phyloP scores from a whole-genome alignment of 1,284 basidiomycete species.

The Leccinum solheimii region DNA sequence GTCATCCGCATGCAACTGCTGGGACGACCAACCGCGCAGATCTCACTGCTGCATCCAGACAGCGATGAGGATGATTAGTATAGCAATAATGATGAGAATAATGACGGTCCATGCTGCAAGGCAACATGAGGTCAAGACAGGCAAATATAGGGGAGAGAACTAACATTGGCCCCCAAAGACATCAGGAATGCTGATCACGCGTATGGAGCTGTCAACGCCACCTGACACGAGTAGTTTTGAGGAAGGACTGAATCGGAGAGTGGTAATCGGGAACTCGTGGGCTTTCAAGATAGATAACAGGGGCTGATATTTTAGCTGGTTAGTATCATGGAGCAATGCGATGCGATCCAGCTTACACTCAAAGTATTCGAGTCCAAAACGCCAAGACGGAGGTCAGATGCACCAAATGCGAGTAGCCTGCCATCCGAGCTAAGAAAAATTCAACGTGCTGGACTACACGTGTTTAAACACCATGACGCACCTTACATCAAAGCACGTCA shows the following conservation, averaged over 20 bases:
- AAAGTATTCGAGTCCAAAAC: slow-evolving; percentile 82
- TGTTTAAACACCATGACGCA: slow-evolving; percentile 32
- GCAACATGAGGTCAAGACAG: slow-evolving; percentile 10
- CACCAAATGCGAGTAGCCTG: slow-evolving; percentile 80
- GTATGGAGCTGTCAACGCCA: slow-evolving; percentile 88
- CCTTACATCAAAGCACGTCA: slow-evolving; percentile 90
- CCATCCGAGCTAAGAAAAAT: slow-evolving; percentile 67
- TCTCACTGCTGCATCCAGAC: slow-evolving; percentile 30
- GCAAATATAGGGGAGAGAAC: slow-evolving; percentile 27
- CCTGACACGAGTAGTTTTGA: slow-evolving; percentile 86
- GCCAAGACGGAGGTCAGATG: slow-evolving; percentile 85
- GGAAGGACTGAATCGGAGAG: slow-evolving; percentile 83
- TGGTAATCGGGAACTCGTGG: slow-evolving; percentile 94
- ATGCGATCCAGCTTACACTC: slow-evolving; percentile 51
- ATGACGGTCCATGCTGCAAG: slow-evolving; percentile 44
- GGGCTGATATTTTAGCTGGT: slow-evolving; percentile 54
- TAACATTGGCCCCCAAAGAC: slow-evolving; percentile 52
- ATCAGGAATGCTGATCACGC: slow-evolving; percentile 77
- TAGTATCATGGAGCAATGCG: not conserved
- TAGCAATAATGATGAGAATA: slow-evolving; percentile 39
- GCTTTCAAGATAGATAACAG: slow-evolving; percentile 87
- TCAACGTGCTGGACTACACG: slow-evolving; percentile 6
- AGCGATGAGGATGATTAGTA: slow-evolving; percentile 33
- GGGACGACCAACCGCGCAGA: not conserved
- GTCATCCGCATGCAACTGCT: not conserved